phyloP scores from a whole-genome alignment of 495 filamentous ascomycete species.

The Talaromyces borbonicus region DNA sequence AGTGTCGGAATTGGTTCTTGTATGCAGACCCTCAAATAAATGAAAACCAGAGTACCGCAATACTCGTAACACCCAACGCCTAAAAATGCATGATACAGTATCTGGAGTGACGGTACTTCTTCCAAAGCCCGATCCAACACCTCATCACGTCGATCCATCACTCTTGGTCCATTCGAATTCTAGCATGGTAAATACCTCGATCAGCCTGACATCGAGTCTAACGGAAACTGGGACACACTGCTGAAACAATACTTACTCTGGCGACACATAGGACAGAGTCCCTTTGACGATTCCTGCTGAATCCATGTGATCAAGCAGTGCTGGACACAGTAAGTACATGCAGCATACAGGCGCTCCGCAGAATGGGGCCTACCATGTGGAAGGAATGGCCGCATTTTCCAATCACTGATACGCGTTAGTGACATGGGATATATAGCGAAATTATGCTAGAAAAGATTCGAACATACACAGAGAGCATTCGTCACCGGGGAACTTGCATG shows the following conservation, averaged over 20 bases:
- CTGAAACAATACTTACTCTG: conserved; percentile 60
- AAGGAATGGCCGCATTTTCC: conserved; percentile 96
- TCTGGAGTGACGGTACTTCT: too few species aligned
- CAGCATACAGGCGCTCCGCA: not conserved
- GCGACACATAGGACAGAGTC: conserved; percentile 94
- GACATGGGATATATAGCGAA: not conserved
- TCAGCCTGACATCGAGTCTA: too few species aligned
- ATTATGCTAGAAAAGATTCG: not conserved
- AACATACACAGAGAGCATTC: conserved; percentile 81
- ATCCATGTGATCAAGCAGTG: conserved; percentile 97
- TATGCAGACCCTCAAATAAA: too few species aligned
- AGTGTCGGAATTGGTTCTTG: too few species aligned
- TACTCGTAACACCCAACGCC: too few species aligned
- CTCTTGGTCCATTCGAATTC: conserved; percentile 61
- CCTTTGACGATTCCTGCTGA: conserved; percentile 84
- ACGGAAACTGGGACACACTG: too few species aligned
- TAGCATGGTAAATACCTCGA: conserved; percentile 14
- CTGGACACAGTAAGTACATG: conserved; percentile 30
- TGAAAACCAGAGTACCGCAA: too few species aligned
- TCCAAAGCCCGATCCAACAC: too few species aligned
- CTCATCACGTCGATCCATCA: conserved; percentile 24
- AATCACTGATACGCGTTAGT: conserved; percentile 49
- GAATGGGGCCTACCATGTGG: conserved; percentile 63
- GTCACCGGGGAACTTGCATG: conserved; percentile 95
- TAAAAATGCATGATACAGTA: too few species aligned